Evolutionary conservation across 1,284 basidiomycete species (phyloP).

Genomic region (Testicularia cyperi): DNA sequence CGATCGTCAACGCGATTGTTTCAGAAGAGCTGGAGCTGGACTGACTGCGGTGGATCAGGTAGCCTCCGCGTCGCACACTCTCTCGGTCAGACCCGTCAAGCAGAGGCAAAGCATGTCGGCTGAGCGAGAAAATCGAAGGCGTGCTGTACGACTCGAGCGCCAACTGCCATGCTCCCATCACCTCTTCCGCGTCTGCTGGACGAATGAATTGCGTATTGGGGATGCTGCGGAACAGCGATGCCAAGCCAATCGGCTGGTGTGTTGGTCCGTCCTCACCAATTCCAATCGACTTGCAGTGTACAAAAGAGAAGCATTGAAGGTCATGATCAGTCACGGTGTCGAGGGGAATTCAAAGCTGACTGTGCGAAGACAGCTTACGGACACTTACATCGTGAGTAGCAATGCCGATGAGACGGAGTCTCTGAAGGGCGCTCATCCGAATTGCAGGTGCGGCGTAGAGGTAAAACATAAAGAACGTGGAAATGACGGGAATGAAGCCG

Average conservation of each 20-base stretch:
- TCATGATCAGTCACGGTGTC: too few species aligned
- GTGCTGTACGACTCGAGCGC: conserved; percentile 73
- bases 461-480: conserved; percentile 74
- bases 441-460: conserved; percentile 89
- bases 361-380: too few species aligned
- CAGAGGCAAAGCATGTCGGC: conserved; percentile 87
- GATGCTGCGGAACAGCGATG: conserved; percentile 79
- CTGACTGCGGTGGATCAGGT: conserved; percentile 76
- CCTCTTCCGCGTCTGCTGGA: conserved; percentile 90
- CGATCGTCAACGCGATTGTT: conserved; percentile 69
- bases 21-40: conserved; percentile 69
- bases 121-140: conserved; percentile 78
- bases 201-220: conserved; percentile 73
- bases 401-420: conserved; percentile 85
- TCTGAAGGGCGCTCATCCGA: conserved; percentile 81
- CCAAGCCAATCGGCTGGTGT: conserved; percentile 89
- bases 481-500: conserved; percentile 67
- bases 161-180: conserved; percentile 80
- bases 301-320: too few species aligned
- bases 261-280: conserved; percentile 86
- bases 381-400: conserved; percentile 69
- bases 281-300: conserved; percentile 46
- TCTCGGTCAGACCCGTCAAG: conserved; percentile 83
- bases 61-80: conserved; percentile 78
- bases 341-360: too few species aligned